Evolutionary conservation across 2,329 filamentous ascomycete genomes (phyloP).

Genomic region (Aspergillus sp.): DNA sequence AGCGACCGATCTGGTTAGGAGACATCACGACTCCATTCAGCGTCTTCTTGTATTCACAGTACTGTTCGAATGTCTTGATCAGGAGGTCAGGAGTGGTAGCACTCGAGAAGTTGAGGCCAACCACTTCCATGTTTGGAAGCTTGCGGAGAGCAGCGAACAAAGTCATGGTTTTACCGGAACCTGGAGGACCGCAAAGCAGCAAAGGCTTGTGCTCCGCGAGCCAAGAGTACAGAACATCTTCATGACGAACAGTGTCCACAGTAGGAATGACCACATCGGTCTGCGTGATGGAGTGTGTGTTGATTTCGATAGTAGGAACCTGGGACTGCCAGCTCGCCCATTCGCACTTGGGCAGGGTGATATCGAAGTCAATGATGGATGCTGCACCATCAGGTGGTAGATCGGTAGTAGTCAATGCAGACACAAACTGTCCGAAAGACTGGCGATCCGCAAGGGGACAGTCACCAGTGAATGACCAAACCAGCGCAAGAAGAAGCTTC

Average conservation of each 20-base stretch:
- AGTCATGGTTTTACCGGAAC: constrained; percentile 99
- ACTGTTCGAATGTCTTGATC: constrained; percentile 99
- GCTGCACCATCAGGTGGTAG: constrained; percentile 75
- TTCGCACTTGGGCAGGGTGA: constrained; percentile 79
- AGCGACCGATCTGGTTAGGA: constrained; percentile 92
- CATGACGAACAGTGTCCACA: constrained; percentile 92
- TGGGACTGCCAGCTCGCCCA: constrained; percentile 95
- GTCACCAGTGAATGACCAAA: constrained; percentile 96
- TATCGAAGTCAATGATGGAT: constrained; percentile 92
- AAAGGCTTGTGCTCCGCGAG: constrained; percentile 97
- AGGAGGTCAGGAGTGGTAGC: constrained; percentile 96
- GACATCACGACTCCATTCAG: constrained; percentile 94
- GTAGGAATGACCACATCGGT: constrained; percentile 99
- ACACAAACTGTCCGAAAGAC: constrained; percentile 80
- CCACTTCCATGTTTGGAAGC: constrained; percentile 97
- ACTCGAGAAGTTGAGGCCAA: constrained; percentile 98
- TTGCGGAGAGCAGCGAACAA: constrained; percentile 96
- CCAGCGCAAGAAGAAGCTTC: constrained; percentile 86
- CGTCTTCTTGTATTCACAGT: constrained; percentile 99
- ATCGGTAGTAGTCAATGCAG: constrained; percentile 80
- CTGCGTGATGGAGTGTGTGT: constrained; percentile 96
- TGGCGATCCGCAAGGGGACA: constrained; percentile 88
- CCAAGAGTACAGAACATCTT: constrained; percentile 99
- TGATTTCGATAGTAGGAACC: constrained; percentile 92
- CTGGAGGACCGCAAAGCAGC: constrained; percentile 91